Evolutionary conservation across 768 basidiomycete species (phyloP).

Genomic region (Suillus bovinus): DNA sequence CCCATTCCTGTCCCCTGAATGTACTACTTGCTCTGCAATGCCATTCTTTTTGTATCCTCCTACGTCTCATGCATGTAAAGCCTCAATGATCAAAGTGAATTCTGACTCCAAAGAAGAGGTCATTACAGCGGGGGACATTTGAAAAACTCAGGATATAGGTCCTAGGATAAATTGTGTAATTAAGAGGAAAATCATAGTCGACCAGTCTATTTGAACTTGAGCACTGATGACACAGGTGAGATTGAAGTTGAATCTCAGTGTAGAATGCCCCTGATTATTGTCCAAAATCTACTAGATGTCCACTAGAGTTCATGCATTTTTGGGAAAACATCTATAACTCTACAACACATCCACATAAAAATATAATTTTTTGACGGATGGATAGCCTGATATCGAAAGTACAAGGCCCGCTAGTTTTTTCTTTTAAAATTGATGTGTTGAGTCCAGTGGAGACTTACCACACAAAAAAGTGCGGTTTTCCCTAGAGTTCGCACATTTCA

Average conservation of each 20-base stretch:
- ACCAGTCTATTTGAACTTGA: neutral
- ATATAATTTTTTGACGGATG: neutral
- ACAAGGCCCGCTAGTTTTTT: neutral
- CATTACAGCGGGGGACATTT: conserved; percentile 59
- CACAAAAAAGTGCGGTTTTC: no score
- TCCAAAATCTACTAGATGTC: neutral
- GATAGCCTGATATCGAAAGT: neutral
- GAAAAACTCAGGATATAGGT: conserved; percentile 13
- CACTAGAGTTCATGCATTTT: neutral
- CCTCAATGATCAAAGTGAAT: conserved; percentile 45
- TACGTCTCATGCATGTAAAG: no score
- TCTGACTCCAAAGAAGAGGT: conserved; percentile 41
- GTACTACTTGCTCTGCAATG: no score
- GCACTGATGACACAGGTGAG: conserved; percentile 21
- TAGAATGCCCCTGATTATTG: neutral
- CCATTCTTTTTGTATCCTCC: no score
- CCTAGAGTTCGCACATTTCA: no score
- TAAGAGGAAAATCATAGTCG: conserved; percentile 3
- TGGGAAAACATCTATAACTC: neutral
- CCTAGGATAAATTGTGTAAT: conserved; percentile 4
- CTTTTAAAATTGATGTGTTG: neutral
- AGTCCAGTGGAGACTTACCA: neutral
- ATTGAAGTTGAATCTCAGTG: neutral
- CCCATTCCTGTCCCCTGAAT: no score
- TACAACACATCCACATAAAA: neutral